phyloP scores from a whole-genome alignment of 495 filamentous ascomycete species.

The Poronia punctata region DNA sequence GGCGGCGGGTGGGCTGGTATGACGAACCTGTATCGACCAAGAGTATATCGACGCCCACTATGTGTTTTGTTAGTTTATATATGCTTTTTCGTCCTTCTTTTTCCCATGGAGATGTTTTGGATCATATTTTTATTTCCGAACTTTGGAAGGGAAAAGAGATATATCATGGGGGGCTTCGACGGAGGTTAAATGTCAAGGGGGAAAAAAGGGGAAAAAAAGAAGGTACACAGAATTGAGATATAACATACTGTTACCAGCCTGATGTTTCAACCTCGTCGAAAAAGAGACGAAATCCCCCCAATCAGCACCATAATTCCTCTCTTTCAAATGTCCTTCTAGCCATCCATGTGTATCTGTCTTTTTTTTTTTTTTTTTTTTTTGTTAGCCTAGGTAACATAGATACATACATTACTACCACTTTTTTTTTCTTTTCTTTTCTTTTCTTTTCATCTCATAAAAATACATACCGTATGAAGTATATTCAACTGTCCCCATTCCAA shows the following conservation, averaged over 20 bases:
- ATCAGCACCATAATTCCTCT: slow-evolving; percentile 71
- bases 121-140: no score
- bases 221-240: no score
- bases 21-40: slow-evolving; percentile 64
- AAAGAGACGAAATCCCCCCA: slow-evolving; percentile 89
- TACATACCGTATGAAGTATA: slow-evolving; percentile 64
- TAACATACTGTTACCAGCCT: slow-evolving; percentile 52
- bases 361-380: no score
- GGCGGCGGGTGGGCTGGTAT: slow-evolving; percentile 12
- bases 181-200: not conserved
- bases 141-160: no score
- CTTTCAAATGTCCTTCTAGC: slow-evolving; percentile 75
- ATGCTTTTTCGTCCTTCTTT: no score
- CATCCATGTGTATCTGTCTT: slow-evolving; percentile 68
- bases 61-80: slow-evolving; percentile 13
- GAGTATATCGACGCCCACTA: slow-evolving; percentile 58
- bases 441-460: no score
- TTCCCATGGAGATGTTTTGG: not conserved
- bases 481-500: slow-evolving; percentile 71
- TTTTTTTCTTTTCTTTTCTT: no score
- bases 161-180: not conserved
- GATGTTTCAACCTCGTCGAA: slow-evolving; percentile 59
- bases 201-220: no score
- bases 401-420: no score
- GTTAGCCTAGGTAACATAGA: no score